phyloP scores from a whole-genome alignment of 257 asterid species.

The Lithospermum erythrorhizon region DNA sequence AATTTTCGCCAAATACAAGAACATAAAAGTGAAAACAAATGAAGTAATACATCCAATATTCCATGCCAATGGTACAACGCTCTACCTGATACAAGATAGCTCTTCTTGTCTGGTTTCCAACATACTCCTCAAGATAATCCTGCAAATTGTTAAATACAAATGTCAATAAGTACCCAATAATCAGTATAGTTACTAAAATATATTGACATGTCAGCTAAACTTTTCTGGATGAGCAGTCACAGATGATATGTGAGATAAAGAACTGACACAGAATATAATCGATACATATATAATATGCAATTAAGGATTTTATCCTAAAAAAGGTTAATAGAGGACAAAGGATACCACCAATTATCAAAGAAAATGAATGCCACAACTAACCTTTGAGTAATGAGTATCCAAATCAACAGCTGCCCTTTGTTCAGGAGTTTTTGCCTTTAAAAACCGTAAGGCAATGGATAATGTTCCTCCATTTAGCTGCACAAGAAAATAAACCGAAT shows the following conservation, averaged over 20 bases:
- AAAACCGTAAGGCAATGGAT: conserved; percentile 80
- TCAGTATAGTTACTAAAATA: neutral
- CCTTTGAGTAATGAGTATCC: conserved; percentile 93
- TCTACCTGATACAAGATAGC: conserved; percentile 75
- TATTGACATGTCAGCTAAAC: neutral
- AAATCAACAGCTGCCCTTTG: conserved; percentile 99
- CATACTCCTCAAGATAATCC: conserved; percentile 90
- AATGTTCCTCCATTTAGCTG: conserved; percentile 69
- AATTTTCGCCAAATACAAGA: neutral
- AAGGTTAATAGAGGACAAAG: neutral
- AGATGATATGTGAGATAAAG: neutral
- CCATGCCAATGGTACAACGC: conserved; percentile 3
- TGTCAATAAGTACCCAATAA: neutral
- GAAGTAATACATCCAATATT: neutral
- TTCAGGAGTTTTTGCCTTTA: conserved; percentile 89
- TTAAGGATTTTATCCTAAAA: neutral
- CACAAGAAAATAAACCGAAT: conserved; percentile 5
- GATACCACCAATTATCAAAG: neutral
- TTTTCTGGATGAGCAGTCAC: neutral
- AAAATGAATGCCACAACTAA: conserved; percentile 5
- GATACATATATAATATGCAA: neutral
- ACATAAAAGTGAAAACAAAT: neutral
- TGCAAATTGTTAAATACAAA: conserved; percentile 15
- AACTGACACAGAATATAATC: neutral
- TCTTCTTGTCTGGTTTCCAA: conserved; percentile 71